phyloP scores from a whole-genome alignment of 768 basidiomycete species.

The Termitomyces sp. region DNA sequence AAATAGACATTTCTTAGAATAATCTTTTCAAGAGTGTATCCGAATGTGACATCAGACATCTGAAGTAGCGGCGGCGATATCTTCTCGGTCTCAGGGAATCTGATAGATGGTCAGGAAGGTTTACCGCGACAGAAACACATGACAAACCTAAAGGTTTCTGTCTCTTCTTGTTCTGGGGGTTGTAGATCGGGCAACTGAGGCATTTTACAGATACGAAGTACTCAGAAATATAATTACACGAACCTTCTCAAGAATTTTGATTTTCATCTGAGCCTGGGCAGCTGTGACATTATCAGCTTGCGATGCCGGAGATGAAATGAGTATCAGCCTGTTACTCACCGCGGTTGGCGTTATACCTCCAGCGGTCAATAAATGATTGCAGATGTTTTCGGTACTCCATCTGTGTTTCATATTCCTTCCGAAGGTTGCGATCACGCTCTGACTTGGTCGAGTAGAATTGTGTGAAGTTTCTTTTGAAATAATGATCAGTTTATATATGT shows the following conservation, averaged over 20 bases:
- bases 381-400: slow-evolving; percentile 93
- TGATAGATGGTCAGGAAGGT: slow-evolving; percentile 18
- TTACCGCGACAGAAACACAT: background rate
- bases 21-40: slow-evolving; percentile 72
- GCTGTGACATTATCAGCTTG: slow-evolving; percentile 37
- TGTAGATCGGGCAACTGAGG: slow-evolving; percentile 82
- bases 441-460: slow-evolving; percentile 99
- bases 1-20: slow-evolving; percentile 79
- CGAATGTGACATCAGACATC: slow-evolving; percentile 86
- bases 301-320: background rate
- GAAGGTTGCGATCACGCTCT: slow-evolving; percentile 85
- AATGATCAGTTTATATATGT: background rate
- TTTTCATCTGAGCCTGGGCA: slow-evolving; percentile 79
- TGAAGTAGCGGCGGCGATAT: slow-evolving; percentile 95
- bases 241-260: slow-evolving; percentile 73
- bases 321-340: slow-evolving; percentile 32
- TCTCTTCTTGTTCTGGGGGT: slow-evolving; percentile 90
- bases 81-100: slow-evolving; percentile 95
- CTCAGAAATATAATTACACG: background rate
- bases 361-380: slow-evolving; percentile 96
- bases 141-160: slow-evolving; percentile 80
- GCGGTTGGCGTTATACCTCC: slow-evolving; percentile 96
- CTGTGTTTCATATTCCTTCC: slow-evolving; percentile 94
- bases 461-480: slow-evolving; percentile 72
- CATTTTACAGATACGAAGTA: background rate